Conservation (phyloP, 441 rosid genomes). For the Flueggea neowawraea region DNA sequence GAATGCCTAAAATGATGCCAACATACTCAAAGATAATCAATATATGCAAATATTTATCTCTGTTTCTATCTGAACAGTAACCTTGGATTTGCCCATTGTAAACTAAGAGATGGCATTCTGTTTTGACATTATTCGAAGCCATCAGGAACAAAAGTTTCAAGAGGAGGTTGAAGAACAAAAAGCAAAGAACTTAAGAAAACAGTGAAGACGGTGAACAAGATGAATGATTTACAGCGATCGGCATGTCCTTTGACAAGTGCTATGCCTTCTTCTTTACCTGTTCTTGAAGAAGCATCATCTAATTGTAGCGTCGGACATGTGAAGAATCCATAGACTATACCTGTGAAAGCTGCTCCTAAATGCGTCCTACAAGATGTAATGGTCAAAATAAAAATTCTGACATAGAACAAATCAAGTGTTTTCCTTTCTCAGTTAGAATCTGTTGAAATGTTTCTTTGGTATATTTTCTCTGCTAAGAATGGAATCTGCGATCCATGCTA, state of each 20-base stretch:
- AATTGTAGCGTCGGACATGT: constrained; percentile 60
- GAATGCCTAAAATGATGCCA: no score
- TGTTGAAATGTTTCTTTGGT: not conserved
- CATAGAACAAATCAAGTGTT: not conserved
- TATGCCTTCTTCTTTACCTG: constrained; percentile 49
- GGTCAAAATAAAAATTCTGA: constrained; percentile 1
- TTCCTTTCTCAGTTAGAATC: constrained; percentile 2
- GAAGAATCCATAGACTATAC: constrained; percentile 56
- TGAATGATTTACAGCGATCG: constrained; percentile 59
- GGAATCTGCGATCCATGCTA: no score
- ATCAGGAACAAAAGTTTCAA: constrained; percentile 22
- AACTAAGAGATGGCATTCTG: no score
- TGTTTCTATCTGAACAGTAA: no score
- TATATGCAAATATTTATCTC: no score
- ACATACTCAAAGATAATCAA: no score
- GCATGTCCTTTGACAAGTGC: constrained; percentile 31
- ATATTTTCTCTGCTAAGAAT: no score
- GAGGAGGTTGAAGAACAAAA: constrained; percentile 54
- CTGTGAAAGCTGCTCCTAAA: constrained; percentile 63
- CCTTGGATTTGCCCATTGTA: no score
- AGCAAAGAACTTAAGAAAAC: constrained; percentile 41
- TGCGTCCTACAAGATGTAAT: constrained; percentile 49
- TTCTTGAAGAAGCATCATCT: constrained; percentile 43
- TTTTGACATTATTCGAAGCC: constrained; percentile 9
- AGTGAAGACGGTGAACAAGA: constrained; percentile 39